Conservation (phyloP, 495 filamentous ascomycete genomes). For the Xylaria telfairii region DNA sequence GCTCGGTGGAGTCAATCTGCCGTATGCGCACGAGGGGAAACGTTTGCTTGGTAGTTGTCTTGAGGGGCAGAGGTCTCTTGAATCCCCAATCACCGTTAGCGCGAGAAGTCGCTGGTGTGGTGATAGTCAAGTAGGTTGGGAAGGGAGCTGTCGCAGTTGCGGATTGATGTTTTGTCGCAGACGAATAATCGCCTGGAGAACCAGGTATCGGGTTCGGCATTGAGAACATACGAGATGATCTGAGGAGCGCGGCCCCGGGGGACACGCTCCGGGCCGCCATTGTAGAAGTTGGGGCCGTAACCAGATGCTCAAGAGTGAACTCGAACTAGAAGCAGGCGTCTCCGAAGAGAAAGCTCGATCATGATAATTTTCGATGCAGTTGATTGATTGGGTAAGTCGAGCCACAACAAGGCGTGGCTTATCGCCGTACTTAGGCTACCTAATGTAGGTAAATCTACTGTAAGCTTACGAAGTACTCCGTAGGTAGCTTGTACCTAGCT, state of each 20-base stretch:
- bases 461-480: too few relatives aligned
- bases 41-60: slow-evolving; percentile 72
- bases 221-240: slow-evolving; percentile 64
- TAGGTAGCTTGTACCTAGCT: too few relatives aligned
- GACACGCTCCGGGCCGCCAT: slow-evolving; percentile 54
- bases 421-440: neutral
- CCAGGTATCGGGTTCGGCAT: slow-evolving; percentile 59
- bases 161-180: slow-evolving; percentile 44
- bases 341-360: neutral
- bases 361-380: slow-evolving; percentile 25
- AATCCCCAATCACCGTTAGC: slow-evolving; percentile 89
- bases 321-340: slow-evolving; percentile 25
- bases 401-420: neutral
- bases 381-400: slow-evolving; percentile 4
- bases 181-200: slow-evolving; percentile 38
- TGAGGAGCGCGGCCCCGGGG: slow-evolving; percentile 64
- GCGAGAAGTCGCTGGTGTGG: slow-evolving; percentile 77
- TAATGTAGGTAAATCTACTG: neutral
- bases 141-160: slow-evolving; percentile 72
- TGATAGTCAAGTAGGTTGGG: slow-evolving; percentile 85
- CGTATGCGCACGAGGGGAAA: slow-evolving; percentile 73
- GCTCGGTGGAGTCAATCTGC: slow-evolving; percentile 84
- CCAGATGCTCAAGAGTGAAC: slow-evolving; percentile 12
- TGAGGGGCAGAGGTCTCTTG: slow-evolving; percentile 81
- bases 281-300: slow-evolving; percentile 17